These are phyloP conservation scores for Tinospora cordifolia DNA, from an alignment of 164 flowering plant species.

Conservation along the genomic window DNA sequence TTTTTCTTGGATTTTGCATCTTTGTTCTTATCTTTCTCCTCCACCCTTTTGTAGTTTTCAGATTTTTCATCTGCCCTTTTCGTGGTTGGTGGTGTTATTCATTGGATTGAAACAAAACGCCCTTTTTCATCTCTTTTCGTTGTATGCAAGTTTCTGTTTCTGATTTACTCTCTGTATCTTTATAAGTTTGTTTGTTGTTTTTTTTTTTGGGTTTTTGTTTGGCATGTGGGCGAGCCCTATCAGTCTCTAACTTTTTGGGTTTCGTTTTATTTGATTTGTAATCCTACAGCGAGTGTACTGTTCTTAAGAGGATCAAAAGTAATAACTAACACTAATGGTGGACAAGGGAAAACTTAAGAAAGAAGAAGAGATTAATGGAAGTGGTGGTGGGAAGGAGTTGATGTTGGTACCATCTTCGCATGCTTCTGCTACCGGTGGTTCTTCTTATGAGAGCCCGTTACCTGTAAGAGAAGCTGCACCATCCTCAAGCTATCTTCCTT, in stretches of 20 bases:
- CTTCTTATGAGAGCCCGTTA: slow-evolving; percentile 13
- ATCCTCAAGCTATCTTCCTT: slow-evolving; percentile 20
- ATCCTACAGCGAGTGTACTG: neutral
- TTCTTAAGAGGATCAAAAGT: neutral
- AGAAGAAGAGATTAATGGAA: slow-evolving; percentile 12
- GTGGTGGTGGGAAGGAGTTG: slow-evolving; percentile 14
- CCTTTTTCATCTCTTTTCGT: neutral
- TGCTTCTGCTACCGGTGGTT: slow-evolving; percentile 23
- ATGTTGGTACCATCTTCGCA: slow-evolving; percentile 29
- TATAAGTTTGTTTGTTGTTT: neutral
- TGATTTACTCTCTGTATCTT: no score
- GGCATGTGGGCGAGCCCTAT: no score
- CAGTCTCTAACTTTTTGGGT: neutral
- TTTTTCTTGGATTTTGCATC: slow-evolving; percentile 8
- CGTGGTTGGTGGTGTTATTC: slow-evolving; percentile 1
- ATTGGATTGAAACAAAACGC: neutral
- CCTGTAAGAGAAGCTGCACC: slow-evolving; percentile 19
- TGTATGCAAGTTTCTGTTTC: neutral
- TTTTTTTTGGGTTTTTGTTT: neutral
- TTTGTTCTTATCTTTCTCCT: neutral
- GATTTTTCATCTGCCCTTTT: neutral
- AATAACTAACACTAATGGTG: slow-evolving; percentile 16
- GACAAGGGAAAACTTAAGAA: slow-evolving; percentile 8
- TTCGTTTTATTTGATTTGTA: neutral
- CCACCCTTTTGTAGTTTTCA: neutral